Percentiles rank a stretch among this genome's conserved stretches.
These are phyloP conservation scores for Pterulicium gracile DNA, from an alignment of 1,284 basidiomycete species.

Conservation along the genomic window DNA sequence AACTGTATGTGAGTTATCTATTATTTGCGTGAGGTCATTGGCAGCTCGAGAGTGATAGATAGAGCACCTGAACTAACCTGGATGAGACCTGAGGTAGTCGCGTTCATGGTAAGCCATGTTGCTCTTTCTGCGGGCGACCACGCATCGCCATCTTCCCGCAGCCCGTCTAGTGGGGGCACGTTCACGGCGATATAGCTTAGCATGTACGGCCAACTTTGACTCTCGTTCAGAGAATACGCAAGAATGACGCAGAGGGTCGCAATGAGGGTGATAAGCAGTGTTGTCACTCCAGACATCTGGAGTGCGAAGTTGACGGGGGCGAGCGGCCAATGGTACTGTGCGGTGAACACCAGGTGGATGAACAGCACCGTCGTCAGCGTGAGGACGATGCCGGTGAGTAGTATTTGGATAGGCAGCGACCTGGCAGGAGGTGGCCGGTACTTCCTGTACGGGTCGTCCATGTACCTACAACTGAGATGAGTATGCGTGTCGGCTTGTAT, in stretches of 20 bases:
- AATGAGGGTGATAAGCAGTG: constrained; percentile 67
- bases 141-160: constrained; percentile 14
- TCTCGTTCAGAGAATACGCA: constrained; percentile 45
- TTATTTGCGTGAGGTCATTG: not conserved
- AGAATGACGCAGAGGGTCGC: constrained; percentile 76
- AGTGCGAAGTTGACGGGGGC: constrained; percentile 87
- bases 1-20: constrained; percentile 98
- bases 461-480: not conserved
- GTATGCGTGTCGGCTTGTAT: no score
- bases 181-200: constrained; percentile 83
- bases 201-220: constrained; percentile 87
- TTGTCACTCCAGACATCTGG: constrained; percentile 74
- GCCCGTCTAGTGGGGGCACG: constrained; percentile 51
- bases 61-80: constrained; percentile 45
- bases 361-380: constrained; percentile 84
- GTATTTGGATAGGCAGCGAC: constrained; percentile 86
- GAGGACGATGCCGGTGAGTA: constrained; percentile 79
- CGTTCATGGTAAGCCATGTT: constrained; percentile 85
- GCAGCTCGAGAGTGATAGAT: not conserved
- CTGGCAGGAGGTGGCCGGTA: constrained; percentile 74
- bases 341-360: constrained; percentile 90
- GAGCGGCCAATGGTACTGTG: constrained; percentile 92
- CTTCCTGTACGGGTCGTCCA: constrained; percentile 62
- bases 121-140: constrained; percentile 68
- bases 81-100: constrained; percentile 74